Conservation (phyloP, 768 basidiomycete species). For the Suillus brevipes region DNA sequence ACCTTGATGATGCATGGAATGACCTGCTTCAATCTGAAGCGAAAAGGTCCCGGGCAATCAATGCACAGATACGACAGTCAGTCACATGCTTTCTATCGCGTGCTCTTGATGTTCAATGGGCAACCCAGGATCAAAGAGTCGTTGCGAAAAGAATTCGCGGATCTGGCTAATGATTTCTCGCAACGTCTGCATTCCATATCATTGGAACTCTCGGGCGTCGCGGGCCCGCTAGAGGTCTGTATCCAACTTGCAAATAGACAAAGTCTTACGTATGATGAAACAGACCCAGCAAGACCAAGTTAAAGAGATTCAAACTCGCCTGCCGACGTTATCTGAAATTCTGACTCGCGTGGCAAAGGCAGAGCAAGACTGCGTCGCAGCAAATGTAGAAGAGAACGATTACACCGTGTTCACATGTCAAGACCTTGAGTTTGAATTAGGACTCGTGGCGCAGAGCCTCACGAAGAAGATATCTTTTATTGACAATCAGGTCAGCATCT, state of each 20-base stretch:
- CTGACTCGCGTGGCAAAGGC: constrained; percentile 57
- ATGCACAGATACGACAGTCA: constrained; percentile 85
- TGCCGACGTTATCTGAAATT: constrained; percentile 63
- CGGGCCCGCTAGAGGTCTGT: constrained; percentile 72
- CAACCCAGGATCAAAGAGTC: constrained; percentile 73
- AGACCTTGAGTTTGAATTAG: constrained; percentile 88
- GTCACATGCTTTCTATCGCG: constrained; percentile 28
- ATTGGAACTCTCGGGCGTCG: constrained; percentile 68
- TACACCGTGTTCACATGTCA: constrained; percentile 88
- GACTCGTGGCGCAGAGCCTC: constrained; percentile 76
- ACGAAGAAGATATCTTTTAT: constrained; percentile 93
- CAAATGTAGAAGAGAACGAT: constrained; percentile 97
- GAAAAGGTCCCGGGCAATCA: constrained; percentile 75
- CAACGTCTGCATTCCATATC: constrained; percentile 65
- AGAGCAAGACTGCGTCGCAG: constrained; percentile 76
- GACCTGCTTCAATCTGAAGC: constrained; percentile 73
- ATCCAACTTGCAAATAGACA: constrained; percentile 12
- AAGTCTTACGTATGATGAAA: background rate
- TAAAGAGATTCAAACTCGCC: constrained; percentile 59
- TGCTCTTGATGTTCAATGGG: background rate
- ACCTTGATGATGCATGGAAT: constrained; percentile 81
- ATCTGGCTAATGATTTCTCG: constrained; percentile 76
- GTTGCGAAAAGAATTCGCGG: constrained; percentile 75
- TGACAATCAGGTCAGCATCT: constrained; percentile 77
- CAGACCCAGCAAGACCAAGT: constrained; percentile 78